These are phyloP conservation scores for Aureobasidium vineae DNA, from an alignment of 2,329 filamentous ascomycete genomes.

Conservation along the genomic window DNA sequence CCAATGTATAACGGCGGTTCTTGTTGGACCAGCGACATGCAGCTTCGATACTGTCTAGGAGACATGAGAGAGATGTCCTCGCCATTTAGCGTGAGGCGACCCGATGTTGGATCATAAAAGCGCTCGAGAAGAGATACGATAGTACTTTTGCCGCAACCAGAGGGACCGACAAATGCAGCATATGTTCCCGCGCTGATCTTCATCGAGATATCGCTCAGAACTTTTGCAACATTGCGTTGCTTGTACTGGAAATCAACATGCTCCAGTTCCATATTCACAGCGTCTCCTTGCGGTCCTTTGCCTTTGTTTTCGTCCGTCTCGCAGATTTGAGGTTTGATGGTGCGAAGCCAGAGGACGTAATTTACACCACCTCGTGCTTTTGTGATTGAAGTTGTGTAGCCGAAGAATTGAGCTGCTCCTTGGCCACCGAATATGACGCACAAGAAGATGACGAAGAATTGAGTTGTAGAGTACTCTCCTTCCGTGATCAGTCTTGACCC, in stretches of 20 bases:
- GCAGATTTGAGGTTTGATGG: conserved; percentile 39
- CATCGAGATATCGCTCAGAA: conserved; percentile 34
- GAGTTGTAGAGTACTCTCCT: conserved; percentile 38
- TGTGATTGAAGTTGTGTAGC: conserved; percentile 51
- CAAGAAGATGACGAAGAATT: conserved; percentile 62
- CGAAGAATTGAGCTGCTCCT: conserved; percentile 64
- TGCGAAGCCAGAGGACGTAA: conserved; percentile 48
- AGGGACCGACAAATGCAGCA: conserved; percentile 50
- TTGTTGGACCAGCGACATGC: conserved; percentile 70
- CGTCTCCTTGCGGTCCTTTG: conserved; percentile 33
- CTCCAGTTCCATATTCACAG: conserved; percentile 28
- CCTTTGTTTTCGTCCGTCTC: conserved; percentile 34
- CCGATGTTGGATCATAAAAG: conserved; percentile 47
- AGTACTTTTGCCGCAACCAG: conserved; percentile 51
- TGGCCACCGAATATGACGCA: conserved; percentile 67
- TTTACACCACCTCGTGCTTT: conserved; percentile 43
- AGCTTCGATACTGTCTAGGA: conserved; percentile 60
- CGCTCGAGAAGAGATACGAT: conserved; percentile 49
- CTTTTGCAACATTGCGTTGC: conserved; percentile 32
- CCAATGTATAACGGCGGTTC: conserved; percentile 71
- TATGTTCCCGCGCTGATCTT: conserved; percentile 42
- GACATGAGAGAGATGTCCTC: conserved; percentile 59
- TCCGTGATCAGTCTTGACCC: conserved; percentile 37
- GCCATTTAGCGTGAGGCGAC: conserved; percentile 52
- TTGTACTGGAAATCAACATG: conserved; percentile 37